Evolutionary conservation across 2,329 filamentous ascomycete species (phyloP), one percentile per base, ranked within the genome.

Genomic region (Alternaria longipes): DNA sequence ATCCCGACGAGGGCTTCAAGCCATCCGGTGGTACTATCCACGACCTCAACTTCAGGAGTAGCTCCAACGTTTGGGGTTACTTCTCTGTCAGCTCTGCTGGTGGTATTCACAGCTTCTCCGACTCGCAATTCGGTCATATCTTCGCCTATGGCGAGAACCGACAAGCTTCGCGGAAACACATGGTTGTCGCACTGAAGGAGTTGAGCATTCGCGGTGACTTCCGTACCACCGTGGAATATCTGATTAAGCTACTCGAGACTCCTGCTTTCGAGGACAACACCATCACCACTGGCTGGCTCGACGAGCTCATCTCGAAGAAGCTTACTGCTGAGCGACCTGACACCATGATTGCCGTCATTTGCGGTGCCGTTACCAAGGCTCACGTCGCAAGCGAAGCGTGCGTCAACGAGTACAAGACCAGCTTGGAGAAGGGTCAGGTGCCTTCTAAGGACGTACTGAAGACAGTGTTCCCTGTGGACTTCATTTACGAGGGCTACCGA

Each of bases 131-230:
- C 73, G 95, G 95, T 82, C 95, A 99, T 83, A 99, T 99, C 72
- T 99, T 99, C 81, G 96, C 95, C 54, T 99, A 98, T 73, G 95
- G 95, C 63, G 95, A 99, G 86, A 99, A 96, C 84, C 90, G 95
- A 80, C 91, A 93, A 52, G 94, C 95, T 26, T 99, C 95, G 26
- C 86, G 95, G 69, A 99, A 99, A 82, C 96, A 99, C 85, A 99
- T 99, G 95, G 94, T 99, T 70, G 91, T 99, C 71, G 95, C 95
- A 16, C 84, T 99, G 77, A 99, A 99, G 86, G 95, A 99, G 83
- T 82, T 99, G 82, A 99, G 94, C 84, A 99, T 99, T 85, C 95
- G 95, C 83, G 95, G 95, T 87, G 95, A 99, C 80, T 99, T 99
- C 87, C 88, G 94, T 77, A 99, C 95, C 55, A 99, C 95, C 1